Evolutionary conservation across 1,139 yeast genomes (phyloP).

Genomic region (Nakaseomyces sp.): DNA sequence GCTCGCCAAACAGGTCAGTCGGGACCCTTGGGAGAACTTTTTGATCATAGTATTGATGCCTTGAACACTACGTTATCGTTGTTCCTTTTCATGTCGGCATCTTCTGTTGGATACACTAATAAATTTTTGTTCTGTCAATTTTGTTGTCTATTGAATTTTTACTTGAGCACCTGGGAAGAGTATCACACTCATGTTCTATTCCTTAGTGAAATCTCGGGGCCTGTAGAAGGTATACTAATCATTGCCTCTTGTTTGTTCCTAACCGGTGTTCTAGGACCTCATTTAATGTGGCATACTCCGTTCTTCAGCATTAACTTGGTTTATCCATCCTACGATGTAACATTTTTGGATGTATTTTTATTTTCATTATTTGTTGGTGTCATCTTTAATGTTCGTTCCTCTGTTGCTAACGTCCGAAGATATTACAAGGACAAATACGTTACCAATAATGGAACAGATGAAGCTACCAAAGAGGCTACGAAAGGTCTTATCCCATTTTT

Average conservation of each 20-base stretch:
- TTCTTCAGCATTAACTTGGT: conserved; percentile 3
- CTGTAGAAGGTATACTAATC: conserved; percentile 84
- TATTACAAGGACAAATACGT: conserved; percentile 37
- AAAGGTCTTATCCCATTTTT: conserved; percentile 65
- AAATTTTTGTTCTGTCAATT: conserved; percentile 59
- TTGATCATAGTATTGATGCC: conserved; percentile 91
- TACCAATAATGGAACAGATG: conserved; percentile 17
- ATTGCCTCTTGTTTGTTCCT: conserved; percentile 45
- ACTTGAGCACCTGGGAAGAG: conserved; percentile 91
- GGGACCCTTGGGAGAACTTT: conserved; percentile 89
- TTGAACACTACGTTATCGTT: conserved; percentile 76
- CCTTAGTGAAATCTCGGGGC: conserved; percentile 77
- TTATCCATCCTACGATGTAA: conserved; percentile 14
- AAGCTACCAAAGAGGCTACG: conserved; percentile 39
- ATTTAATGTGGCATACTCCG: conserved; percentile 46
- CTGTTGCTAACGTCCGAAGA: conserved; percentile 58
- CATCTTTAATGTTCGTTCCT: conserved; percentile 60
- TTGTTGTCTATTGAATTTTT: conserved; percentile 72
- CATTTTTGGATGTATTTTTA: conserved; percentile 17
- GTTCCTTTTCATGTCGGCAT: conserved; percentile 60
- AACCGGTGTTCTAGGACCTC: conserved; percentile 66
- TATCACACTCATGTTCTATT: conserved; percentile 80
- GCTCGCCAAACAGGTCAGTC: conserved; percentile 89
- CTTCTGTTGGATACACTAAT: conserved; percentile 63
- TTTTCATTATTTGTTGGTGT: conserved; percentile 38